These are phyloP conservation scores for Colletotrichum gigasporum DNA, from an alignment of 2,329 filamentous ascomycete species.

Conservation along the genomic window DNA sequence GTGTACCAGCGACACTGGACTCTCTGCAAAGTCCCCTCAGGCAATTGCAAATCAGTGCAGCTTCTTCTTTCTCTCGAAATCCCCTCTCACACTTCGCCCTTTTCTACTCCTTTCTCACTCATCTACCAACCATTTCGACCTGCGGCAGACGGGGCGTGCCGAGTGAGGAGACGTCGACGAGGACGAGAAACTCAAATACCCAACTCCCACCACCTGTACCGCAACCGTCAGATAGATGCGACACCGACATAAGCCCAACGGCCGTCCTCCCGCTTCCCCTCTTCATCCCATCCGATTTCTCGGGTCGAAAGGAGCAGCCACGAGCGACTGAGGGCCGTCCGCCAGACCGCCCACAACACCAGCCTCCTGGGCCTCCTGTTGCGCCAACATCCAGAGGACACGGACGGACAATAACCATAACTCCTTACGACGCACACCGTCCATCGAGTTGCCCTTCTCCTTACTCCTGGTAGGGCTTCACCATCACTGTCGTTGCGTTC, in stretches of 20 bases:
- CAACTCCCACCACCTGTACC: background rate
- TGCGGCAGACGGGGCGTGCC: conserved; percentile 12
- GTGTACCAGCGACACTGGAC: background rate
- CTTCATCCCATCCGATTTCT: conserved; percentile 19
- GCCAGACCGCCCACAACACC: conserved; percentile 7
- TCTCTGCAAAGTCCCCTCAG: conserved; percentile 9
- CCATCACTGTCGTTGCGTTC: conserved; percentile 25
- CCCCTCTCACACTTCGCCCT: background rate
- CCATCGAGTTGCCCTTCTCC: background rate
- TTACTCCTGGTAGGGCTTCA: conserved; percentile 19
- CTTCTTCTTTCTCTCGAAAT: background rate
- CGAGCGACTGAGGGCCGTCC: background rate
- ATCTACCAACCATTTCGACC: background rate
- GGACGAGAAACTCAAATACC: background rate
- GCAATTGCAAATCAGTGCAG: background rate
- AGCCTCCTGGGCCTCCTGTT: conserved; percentile 19
- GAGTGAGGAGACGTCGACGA: conserved; percentile 6
- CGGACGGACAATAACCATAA: conserved; percentile 1
- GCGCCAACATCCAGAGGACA: background rate
- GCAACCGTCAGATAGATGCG: conserved; percentile 3
- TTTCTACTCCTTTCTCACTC: background rate
- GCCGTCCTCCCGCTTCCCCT: conserved; percentile 2
- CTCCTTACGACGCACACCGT: background rate
- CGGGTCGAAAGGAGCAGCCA: conserved; percentile 14
- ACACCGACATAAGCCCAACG: conserved; percentile 5